phyloP scores from a whole-genome alignment of 768 basidiomycete species.

The Hemileccinum impolitum region DNA sequence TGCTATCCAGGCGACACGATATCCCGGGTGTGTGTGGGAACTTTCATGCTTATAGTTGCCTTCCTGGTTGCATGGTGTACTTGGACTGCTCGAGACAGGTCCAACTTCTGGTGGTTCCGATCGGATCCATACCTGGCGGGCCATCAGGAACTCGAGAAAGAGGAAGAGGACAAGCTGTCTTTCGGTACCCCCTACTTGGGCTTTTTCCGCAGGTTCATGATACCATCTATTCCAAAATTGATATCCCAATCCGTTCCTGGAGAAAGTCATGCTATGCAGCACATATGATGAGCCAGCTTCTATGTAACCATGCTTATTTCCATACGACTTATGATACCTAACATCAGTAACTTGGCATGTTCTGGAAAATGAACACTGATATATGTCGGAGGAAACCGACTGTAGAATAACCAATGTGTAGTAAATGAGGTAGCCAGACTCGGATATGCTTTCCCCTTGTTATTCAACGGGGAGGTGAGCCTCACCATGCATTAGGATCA shows the following conservation, averaged over 20 bases:
- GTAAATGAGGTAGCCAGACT: no score
- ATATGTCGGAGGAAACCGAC: no score
- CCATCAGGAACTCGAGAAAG: neutral
- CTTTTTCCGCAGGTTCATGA: neutral
- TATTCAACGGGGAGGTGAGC: no score
- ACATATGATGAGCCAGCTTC: no score
- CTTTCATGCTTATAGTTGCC: conserved; percentile 25
- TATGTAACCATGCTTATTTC: no score
- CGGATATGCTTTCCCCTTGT: no score
- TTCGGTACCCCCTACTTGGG: neutral
- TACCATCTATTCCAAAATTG: neutral
- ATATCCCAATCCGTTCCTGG: neutral
- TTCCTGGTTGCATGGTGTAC: conserved; percentile 45
- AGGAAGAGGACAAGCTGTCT: conserved; percentile 8
- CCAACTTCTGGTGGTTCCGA: conserved; percentile 26
- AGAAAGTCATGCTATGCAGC: neutral
- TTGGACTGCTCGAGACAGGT: conserved; percentile 23
- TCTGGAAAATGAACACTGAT: no score
- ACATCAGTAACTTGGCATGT: no score
- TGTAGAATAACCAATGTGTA: no score
- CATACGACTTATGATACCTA: no score
- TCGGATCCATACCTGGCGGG: conserved; percentile 7
- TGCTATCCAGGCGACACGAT: conserved; percentile 3
- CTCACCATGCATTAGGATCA: no score
- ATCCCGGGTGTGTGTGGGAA: conserved; percentile 28